Evolutionary conservation across 495 filamentous ascomycete genomes (phyloP), one percentile per base, ranked within the genome.

Genomic region (Annulohypoxylon bovei): DNA sequence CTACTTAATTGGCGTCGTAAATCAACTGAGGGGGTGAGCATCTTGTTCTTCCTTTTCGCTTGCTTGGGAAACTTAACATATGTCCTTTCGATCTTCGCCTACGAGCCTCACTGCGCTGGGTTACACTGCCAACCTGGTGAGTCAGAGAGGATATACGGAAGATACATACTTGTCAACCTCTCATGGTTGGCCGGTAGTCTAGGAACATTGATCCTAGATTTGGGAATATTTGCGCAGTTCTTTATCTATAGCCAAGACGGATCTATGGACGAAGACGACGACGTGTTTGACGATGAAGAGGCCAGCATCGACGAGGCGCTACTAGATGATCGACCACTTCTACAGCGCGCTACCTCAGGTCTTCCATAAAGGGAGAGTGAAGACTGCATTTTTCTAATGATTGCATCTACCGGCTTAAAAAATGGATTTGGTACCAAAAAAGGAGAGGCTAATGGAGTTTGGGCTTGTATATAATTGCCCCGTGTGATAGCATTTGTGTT

Each of bases 11-110:
- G 90, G 79, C 86, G 90, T 1, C 89, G 95, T 39, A 97, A 95
- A 78, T 91, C 88, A 28, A 97, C 94, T 1, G 94, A 97, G 30
- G 95, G 95, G 2, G 88, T 99, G 4, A 93, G 91, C 18, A 84
- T 97, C 71, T 83, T 99, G 0, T 99, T 99, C 82, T 99, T 99
- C 81, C 81, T 98, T 16, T 99, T 99, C 75, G 95, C 95, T 6
- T 97, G 94, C 76, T 86, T 98, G 20, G 95, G 95, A 2, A 99
- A 99, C 74, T 71, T 95, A 59, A 97, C 95, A 0, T 99, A 96
- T 73, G 93, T 98, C 4, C 75, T 97, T 16, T 91, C 88, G n/a
- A 98, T 99, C 40, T 81, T 98, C 47, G 94, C 93, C 6, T 97
- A 91, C 73, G 91, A 92, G 18, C 91, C 95, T 4, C 77, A 81